Base-by-base conservation (phyloP, 306 rosid species). In the Vigna trinervia region DNA sequence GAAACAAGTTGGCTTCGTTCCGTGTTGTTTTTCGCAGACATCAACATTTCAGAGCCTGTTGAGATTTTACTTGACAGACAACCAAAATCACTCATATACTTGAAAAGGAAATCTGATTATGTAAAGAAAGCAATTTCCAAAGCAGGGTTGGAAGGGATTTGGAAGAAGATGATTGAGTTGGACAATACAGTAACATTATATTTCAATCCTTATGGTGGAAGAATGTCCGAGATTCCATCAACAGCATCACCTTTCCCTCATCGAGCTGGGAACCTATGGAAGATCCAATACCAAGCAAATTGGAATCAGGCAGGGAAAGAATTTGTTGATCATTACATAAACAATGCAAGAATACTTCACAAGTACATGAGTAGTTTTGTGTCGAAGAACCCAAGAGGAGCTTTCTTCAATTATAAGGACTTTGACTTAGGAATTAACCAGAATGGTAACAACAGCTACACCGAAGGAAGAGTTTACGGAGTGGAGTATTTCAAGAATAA, bases 71-170 rank as follows among this genome's bases (percentile, higher is more conserved):
- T 92, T 41, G 86, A 88, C 4, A 77, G 93, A 46, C 81, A 81
- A 14, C 88, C 89, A 2, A 57, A 59, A 4, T 80, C 92, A 11
- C 78, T 80, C 4, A 87, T 82, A 4, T 90, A 79, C 65, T 78
- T 88, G 82, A 93, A 93, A 71, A 88, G 88, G 60, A 92, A 88
- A 84, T 92, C 93, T 1, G 96, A 90, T n/a, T 92, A 88, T 5
- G 87, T 90, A 4, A 80, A 80, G 77, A 67, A 88, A 4, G 87
- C 91, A 1, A 89, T 90, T 71, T 53, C 90, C 0, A 87, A 56
- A 68, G 26, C 28, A 13, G 91, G 74, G 54, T 82, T 88, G 7
- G 90, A 93, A 86, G 89, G 87, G 56, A 64, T 89, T 30, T 85
- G 89, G 94, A 86, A 80, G 84, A 90, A 88, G 70, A 89, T 89